Evolutionary conservation across 345 rosid genomes (phyloP).

Genomic region (Heritiera littoralis): DNA sequence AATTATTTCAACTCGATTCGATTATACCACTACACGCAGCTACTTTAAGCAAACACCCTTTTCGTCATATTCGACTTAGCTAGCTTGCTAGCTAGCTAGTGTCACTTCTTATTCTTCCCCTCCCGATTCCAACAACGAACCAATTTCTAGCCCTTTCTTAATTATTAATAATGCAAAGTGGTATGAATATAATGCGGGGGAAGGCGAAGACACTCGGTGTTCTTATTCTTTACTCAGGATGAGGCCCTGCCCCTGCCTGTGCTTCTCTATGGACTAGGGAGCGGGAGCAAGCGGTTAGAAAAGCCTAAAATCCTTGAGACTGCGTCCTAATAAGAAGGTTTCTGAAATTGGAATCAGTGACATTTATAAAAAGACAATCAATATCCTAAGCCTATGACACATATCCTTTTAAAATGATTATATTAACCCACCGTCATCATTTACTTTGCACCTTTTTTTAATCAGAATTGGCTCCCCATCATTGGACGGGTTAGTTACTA

Average conservation of each 20-base stretch:
- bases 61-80: no score
- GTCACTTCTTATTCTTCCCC: neutral
- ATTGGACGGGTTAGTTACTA: conserved; percentile 23
- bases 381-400: neutral
- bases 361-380: neutral
- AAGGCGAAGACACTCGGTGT: neutral
- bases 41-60: neutral
- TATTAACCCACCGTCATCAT: conserved; percentile 27
- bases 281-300: no score
- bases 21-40: no score
- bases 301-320: neutral
- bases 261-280: neutral
- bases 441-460: neutral
- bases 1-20: no score
- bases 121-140: neutral
- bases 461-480: conserved; percentile 18
- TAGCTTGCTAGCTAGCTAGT: no score
- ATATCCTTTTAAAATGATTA: conserved; percentile 4
- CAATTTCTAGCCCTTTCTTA: neutral
- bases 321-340: neutral
- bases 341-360: conserved; percentile 8
- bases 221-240: neutral
- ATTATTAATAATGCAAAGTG: neutral
- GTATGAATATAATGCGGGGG: neutral
- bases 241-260: no score